Evolutionary conservation across 2,329 filamentous ascomycete species (phyloP).

Genomic region (Aspergillus texensis): DNA sequence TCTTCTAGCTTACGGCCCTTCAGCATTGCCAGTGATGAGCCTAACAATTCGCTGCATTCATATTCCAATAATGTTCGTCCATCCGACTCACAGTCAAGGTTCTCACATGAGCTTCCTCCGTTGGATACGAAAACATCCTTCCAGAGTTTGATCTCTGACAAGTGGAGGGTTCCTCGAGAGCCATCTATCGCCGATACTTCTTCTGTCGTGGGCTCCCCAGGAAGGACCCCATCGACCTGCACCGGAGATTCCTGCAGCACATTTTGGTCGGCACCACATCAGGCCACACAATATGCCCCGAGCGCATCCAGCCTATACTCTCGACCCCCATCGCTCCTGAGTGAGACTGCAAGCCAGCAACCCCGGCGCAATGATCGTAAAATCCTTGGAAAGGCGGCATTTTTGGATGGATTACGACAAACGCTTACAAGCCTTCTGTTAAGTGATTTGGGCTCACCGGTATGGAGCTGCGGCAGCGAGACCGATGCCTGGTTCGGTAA

Average conservation of each 20-base stretch:
- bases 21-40: constrained; percentile 49
- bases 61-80: constrained; percentile 31
- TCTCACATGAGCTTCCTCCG: constrained; percentile 39
- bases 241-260: constrained; percentile 76
- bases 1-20: constrained; percentile 46
- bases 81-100: constrained; percentile 34
- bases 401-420: constrained; percentile 75
- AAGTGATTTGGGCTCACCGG: constrained; percentile 83
- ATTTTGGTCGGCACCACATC: constrained; percentile 87
- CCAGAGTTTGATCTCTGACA: constrained; percentile 70
- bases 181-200: constrained; percentile 65
- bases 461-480: constrained; percentile 88
- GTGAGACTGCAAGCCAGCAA: constrained; percentile 37
- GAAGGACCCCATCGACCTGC: constrained; percentile 67
- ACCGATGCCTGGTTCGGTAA: constrained; percentile 82
- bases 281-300: constrained; percentile 65
- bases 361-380: constrained; percentile 40
- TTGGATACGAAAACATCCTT: constrained; percentile 64
- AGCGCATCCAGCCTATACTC: constrained; percentile 61
- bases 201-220: constrained; percentile 59
- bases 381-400: constrained; percentile 72
- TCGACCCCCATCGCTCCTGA: constrained; percentile 46
- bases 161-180: constrained; percentile 61
- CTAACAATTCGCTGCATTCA: constrained; percentile 31
- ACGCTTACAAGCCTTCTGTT: constrained; percentile 80